These are phyloP conservation scores for Magnusiomyces magnusii DNA, from an alignment of 1,139 yeast species.

Conservation along the genomic window DNA sequence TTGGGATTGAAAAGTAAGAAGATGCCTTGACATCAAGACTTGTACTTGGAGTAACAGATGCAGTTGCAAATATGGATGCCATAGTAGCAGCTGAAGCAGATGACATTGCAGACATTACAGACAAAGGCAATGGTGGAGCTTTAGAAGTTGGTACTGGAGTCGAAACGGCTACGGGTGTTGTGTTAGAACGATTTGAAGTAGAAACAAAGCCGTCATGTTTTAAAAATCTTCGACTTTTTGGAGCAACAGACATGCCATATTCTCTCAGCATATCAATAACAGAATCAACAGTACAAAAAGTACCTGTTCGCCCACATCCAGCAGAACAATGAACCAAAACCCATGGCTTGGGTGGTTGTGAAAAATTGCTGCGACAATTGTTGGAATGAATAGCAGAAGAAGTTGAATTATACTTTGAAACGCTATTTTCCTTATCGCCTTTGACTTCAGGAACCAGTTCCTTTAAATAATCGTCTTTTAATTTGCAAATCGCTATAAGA, in stretches of 20 bases:
- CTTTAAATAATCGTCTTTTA: slow-evolving; percentile 35
- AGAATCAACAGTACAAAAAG: slow-evolving; percentile 69
- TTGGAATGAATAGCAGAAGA: not conserved
- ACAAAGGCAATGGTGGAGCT: not conserved
- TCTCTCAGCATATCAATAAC: slow-evolving; percentile 41
- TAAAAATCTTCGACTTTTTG: not conserved
- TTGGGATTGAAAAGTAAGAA: not conserved
- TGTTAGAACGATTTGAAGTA: not conserved
- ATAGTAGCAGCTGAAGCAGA: not conserved
- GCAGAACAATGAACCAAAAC: slow-evolving; percentile 80
- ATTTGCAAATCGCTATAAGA: slow-evolving; percentile 44
- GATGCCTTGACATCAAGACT: not conserved
- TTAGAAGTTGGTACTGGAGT: not conserved
- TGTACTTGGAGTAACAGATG: not conserved
- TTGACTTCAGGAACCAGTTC: slow-evolving; percentile 10
- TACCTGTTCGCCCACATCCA: slow-evolving; percentile 91
- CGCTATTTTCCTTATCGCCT: not conserved
- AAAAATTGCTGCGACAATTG: not conserved
- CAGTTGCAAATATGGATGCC: not conserved
- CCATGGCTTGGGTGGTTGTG: slow-evolving; percentile 31
- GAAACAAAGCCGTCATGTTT: not conserved
- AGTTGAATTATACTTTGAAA: not conserved
- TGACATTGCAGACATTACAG: not conserved
- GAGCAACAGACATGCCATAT: slow-evolving; percentile 12
- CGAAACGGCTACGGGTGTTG: not conserved